Evolutionary conservation across 345 rosid species (phyloP), one percentile per base, ranked within the genome.

Genomic region (Bruguiera gymnorhiza): DNA sequence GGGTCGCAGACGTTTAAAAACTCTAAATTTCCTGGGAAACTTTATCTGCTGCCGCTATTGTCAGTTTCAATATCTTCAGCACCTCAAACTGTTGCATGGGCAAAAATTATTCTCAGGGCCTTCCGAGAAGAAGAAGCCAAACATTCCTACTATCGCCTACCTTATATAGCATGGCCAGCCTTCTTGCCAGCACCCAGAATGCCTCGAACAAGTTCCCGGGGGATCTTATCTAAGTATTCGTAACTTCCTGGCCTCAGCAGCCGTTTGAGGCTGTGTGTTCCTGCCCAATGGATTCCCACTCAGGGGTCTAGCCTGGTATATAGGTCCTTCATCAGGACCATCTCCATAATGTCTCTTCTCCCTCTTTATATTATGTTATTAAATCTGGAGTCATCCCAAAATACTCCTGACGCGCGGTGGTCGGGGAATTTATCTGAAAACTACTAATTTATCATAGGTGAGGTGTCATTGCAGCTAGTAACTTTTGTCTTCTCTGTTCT

Each of bases 281-380:
- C 99, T 0, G 97, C 94, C 99, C 78, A 92, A 65, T 3, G 98
- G 98, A 54, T 95, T 92, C 70, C 99, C 97, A 61, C 98, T 92
- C 79, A 88, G 83, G 57, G 99, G 90, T 61, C 97, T 94, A 2
- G 94, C 99, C 77, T 95, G 96, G 82, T 92, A 92, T 96, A 89
- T 89, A 5, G 98, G 97, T 73, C 99, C 98, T 27, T 97, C 98
- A 0, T 97, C 98, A 0, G 98, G 97, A 92, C 98, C 97, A 90
- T 86, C 80, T 90, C 91, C 97, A 90, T 90, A 18, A 95, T 88
- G 29, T 95, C 98, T 70, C 85, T 81, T 73, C 93, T 87, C 52
- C 98, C 99, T 79, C 97, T 96, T 48, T 87, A 97, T 97, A 73
- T 97, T 97, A 20, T n/a, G 99, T 86, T 11, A 94, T 81, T 56